phyloP scores from a whole-genome alignment of 2,329 filamentous ascomycete genomes.

The Apiospora hydei region DNA sequence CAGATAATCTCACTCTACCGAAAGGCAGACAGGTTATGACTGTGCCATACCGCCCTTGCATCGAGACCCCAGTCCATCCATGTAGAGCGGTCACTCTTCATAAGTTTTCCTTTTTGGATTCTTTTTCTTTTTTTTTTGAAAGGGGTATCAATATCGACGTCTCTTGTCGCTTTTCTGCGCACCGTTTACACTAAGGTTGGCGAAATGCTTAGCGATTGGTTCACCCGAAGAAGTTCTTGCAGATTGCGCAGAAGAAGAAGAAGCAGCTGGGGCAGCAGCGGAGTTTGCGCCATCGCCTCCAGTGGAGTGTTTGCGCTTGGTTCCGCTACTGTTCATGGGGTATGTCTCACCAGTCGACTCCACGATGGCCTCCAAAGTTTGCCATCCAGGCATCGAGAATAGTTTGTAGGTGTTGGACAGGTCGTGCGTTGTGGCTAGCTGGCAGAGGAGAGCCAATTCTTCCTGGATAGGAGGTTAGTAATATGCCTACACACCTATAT shows the following conservation, averaged over 20 bases:
- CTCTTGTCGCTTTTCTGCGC: slow-evolving; percentile 29
- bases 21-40: not conserved
- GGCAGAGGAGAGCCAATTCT: slow-evolving; percentile 85
- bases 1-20: not conserved
- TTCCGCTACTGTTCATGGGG: slow-evolving; percentile 52
- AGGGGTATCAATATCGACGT: slow-evolving; percentile 12
- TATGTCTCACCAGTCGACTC: slow-evolving; percentile 97
- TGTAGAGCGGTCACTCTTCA: not conserved
- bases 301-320: slow-evolving; percentile 66
- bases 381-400: slow-evolving; percentile 89
- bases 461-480: slow-evolving; percentile 64
- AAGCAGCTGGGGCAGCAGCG: slow-evolving; percentile 27
- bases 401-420: slow-evolving; percentile 82
- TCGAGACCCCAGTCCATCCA: not conserved
- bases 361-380: slow-evolving; percentile 90
- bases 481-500: not conserved
- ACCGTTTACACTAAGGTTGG: slow-evolving; percentile 46
- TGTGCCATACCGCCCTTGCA: slow-evolving; percentile 18
- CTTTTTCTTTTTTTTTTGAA: not conserved
- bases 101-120: not conserved
- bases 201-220: slow-evolving; percentile 48
- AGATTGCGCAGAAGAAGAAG: slow-evolving; percentile 35
- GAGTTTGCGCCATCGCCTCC: slow-evolving; percentile 39
- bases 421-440: slow-evolving; percentile 82
- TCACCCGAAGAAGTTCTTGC: slow-evolving; percentile 37